Evolutionary conservation across 306 rosid genomes (phyloP).

Genomic region (Hylodesmum podocarpum): DNA sequence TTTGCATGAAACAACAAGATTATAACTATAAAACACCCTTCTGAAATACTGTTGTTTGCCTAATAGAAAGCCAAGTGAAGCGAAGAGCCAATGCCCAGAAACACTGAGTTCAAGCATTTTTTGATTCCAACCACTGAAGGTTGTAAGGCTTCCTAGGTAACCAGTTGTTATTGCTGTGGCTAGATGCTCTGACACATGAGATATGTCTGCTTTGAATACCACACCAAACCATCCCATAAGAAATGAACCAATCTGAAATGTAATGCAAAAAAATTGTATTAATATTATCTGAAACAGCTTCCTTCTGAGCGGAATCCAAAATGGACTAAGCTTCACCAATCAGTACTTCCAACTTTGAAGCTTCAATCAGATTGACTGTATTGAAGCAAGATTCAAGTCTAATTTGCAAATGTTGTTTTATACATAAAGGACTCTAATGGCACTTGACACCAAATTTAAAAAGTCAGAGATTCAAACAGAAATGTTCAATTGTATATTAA

Average conservation of each 20-base stretch:
- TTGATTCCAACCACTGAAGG: constrained; percentile 95
- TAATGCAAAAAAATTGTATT: not conserved
- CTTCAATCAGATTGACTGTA: not conserved
- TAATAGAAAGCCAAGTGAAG: constrained; percentile 60
- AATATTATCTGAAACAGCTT: not conserved
- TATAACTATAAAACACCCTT: not conserved
- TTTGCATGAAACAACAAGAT: not conserved
- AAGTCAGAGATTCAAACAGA: not conserved
- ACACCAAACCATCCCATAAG: constrained; percentile 95
- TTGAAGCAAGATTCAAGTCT: not conserved
- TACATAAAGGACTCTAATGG: not conserved
- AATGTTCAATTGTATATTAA: not conserved
- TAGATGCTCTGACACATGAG: constrained; percentile 60
- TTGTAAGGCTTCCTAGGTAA: constrained; percentile 87
- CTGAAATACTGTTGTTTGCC: no score
- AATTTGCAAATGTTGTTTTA: not conserved
- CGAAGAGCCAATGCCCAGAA: constrained; percentile 59
- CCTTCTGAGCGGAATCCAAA: not conserved
- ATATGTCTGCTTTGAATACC: constrained; percentile 70
- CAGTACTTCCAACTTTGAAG: not conserved
- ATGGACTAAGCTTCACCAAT: not conserved
- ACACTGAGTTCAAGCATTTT: constrained; percentile 77
- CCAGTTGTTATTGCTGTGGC: constrained; percentile 79
- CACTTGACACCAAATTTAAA: not conserved
- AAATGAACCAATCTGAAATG: constrained; percentile 73